These are phyloP conservation scores for Acanthamoeba culbertsoni DNA, from an alignment of 208 protist species.

Conservation along the genomic window DNA sequence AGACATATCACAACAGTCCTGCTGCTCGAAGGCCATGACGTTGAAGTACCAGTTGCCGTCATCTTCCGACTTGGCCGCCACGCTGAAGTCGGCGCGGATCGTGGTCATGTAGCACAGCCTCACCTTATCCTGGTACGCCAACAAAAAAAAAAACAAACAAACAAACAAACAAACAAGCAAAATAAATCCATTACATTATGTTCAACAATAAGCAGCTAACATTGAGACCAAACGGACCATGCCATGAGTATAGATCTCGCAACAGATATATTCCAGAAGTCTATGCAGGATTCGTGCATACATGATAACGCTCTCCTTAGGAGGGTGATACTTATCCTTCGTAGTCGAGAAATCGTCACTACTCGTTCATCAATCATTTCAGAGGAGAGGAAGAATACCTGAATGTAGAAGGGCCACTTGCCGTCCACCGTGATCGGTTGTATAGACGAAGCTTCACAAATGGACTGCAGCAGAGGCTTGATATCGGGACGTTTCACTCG, in stretches of 20 bases:
- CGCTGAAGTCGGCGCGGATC: not conserved
- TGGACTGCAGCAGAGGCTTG: not conserved
- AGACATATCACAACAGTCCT: not conserved
- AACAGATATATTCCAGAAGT: conserved; percentile 4
- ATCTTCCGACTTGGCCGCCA: not conserved
- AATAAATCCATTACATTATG: too few species aligned
- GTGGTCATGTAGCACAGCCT: conserved; percentile 17
- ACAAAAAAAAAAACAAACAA: not conserved
- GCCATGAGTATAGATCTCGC: not conserved
- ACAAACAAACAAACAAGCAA: not conserved
- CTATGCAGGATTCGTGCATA: not conserved
- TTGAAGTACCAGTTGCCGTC: conserved; percentile 25
- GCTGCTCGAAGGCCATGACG: not conserved
- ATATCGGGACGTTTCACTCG: not conserved
- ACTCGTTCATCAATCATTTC: not conserved
- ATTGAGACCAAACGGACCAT: not conserved
- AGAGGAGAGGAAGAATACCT: not conserved
- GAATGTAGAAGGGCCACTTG: conserved; percentile 6
- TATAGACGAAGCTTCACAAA: not conserved
- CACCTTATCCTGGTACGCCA: not conserved
- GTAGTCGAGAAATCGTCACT: too few species aligned
- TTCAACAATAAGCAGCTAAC: not conserved
- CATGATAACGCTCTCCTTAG: not conserved
- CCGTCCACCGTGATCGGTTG: not conserved
- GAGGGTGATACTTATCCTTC: not conserved